Evolutionary conservation across 139 green algal species (phyloP).

Genomic region (Dunaliella sp.): DNA sequence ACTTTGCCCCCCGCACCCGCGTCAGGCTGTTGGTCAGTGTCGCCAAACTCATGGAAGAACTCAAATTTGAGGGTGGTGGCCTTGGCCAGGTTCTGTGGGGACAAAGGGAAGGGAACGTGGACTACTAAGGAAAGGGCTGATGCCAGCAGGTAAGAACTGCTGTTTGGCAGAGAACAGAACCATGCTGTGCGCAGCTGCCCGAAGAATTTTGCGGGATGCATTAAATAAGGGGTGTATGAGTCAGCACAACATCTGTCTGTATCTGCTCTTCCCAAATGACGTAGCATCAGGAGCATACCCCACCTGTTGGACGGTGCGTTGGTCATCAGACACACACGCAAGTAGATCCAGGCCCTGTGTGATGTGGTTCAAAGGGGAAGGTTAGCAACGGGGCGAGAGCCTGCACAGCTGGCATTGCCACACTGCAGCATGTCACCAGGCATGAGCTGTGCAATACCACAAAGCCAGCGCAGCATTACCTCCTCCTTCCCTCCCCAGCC

Average conservation of each 20-base stretch:
- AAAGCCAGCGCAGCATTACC: conserved; percentile 26
- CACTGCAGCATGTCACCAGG: too few species aligned
- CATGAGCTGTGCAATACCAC: neutral
- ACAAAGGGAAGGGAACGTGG: too few species aligned
- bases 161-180: too few species aligned
- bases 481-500: conserved; percentile 84
- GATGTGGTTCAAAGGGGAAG: neutral
- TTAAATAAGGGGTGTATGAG: too few species aligned
- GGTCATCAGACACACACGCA: conserved; percentile 28
- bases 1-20: conserved; percentile 21
- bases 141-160: too few species aligned
- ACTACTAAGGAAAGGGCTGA: too few species aligned
- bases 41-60: conserved; percentile 54
- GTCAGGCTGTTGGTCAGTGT: neutral
- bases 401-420: too few species aligned
- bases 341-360: conserved; percentile 69
- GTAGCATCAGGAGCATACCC: neutral
- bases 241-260: too few species aligned
- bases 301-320: conserved; percentile 1
- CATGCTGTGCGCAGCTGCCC: too few species aligned
- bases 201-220: too few species aligned
- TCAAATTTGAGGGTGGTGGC: conserved; percentile 62
- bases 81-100: neutral
- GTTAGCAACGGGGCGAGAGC: too few species aligned
- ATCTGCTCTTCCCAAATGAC: too few species aligned